These are phyloP conservation scores for Tulasnella sp. DNA, from an alignment of 768 basidiomycete genomes.

Conservation along the genomic window DNA sequence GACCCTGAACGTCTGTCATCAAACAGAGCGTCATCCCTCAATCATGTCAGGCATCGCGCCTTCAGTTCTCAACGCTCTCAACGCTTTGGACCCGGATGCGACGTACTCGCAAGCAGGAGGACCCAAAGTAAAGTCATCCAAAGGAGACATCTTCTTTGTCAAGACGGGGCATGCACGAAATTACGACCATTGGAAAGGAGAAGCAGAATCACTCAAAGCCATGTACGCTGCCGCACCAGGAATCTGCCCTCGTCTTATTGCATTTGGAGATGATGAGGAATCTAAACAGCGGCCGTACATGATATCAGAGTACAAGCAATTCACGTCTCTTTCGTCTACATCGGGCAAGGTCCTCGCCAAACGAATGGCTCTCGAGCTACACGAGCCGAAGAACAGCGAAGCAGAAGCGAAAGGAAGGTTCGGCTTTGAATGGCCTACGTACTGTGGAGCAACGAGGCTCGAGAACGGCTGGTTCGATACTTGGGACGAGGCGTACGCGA, in stretches of 20 bases:
- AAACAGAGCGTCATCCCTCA: constrained; percentile 13
- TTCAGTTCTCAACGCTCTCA: constrained; percentile 52
- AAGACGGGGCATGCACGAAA: constrained; percentile 61
- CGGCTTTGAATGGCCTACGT: constrained; percentile 75
- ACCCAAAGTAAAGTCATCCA: constrained; percentile 56
- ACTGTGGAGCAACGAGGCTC: constrained; percentile 71
- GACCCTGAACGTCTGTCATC: constrained; percentile 19
- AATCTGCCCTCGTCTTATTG: constrained; percentile 57
- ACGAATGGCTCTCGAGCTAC: constrained; percentile 69
- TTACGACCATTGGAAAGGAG: constrained; percentile 67
- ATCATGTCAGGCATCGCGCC: constrained; percentile 36
- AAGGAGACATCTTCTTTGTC: constrained; percentile 63
- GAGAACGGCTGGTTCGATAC: constrained; percentile 72
- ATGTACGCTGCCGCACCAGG: constrained; percentile 69
- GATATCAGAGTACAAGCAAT: constrained; percentile 72
- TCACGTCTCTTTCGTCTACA: constrained; percentile 52
- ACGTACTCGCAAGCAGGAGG: constrained; percentile 50
- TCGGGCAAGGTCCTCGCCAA: constrained; percentile 59
- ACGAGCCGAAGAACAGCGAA: constrained; percentile 45
- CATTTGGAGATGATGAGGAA: constrained; percentile 52
- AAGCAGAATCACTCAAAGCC: constrained; percentile 67
- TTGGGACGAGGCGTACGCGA: constrained; percentile 71
- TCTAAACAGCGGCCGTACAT: constrained; percentile 57
- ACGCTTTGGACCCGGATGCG: constrained; percentile 55
- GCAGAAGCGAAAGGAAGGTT: constrained; percentile 50